Evolutionary conservation across 345 rosid species (phyloP), one percentile per base, ranked within the genome.

Genomic region (Pugionium dolabratum): DNA sequence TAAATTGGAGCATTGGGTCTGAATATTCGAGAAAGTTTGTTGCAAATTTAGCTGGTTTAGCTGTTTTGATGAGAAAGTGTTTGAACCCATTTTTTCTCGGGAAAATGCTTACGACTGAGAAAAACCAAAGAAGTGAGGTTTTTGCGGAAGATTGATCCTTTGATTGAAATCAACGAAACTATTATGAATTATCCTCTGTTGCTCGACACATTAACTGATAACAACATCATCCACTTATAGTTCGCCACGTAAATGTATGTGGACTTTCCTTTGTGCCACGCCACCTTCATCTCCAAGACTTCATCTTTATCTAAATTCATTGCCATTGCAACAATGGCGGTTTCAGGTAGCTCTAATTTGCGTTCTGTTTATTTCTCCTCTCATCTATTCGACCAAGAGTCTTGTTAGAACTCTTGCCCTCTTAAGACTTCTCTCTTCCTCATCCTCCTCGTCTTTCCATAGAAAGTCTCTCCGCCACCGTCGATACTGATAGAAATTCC

Each of bases 1-100:
- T 67, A 88, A 71, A 68, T 73, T 49, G 32, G 88, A 81, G 64
- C 82, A 89, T 71, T 80, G 81, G 58, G 64, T 51, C 48, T 83
- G 89, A 31, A 88, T 59, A 64, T 66, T 56, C 2, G 72, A 43
- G 52, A 82, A 33, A 37, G 83, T 78, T 66, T 77, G 73, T 6
- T 81, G 85, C 35, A 86, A 50, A 75, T 76, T 68, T 48, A 60
- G 33, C 28, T 79, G 79, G 35, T 66, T 75, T n/a, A 18, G 39
- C 31, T 74, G 82, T 64, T 73, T 77, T 36, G 73, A 61, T n/a
- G 79, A 47, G 73, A 64, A 78, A 68, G 0, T 50, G 18, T 69
- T 53, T 4, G 59, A 61, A 56, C 63, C 43, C 95, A 88, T 84
- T 39, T 31, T 75, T 71, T 79, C 70, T 69, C 71, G 61, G 37